phyloP scores from a whole-genome alignment of 495 filamentous ascomycete species.

The Talaromyces trachyspermus region DNA sequence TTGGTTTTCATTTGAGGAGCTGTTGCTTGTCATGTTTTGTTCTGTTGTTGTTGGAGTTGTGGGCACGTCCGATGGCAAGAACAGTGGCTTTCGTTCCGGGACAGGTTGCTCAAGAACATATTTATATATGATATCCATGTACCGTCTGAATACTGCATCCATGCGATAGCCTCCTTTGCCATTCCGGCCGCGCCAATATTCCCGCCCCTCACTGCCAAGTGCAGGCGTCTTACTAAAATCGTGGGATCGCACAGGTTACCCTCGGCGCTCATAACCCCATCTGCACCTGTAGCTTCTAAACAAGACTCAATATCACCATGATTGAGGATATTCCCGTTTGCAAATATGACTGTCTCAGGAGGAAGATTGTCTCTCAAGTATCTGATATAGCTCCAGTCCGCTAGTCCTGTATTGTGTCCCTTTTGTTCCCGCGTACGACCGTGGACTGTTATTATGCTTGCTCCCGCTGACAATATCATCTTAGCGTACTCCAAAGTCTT shows the following conservation, averaged over 20 bases:
- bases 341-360: slow-evolving; percentile 83
- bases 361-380: slow-evolving; percentile 81
- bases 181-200: slow-evolving; percentile 78
- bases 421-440: slow-evolving; percentile 87
- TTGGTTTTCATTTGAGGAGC: no score
- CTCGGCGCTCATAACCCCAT: slow-evolving; percentile 93
- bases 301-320: slow-evolving; percentile 74
- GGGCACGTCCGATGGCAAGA: slow-evolving; percentile 54
- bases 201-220: slow-evolving; percentile 54
- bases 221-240: slow-evolving; percentile 69
- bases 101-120: slow-evolving; percentile 56
- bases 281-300: slow-evolving; percentile 76
- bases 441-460: slow-evolving; percentile 88
- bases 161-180: slow-evolving; percentile 83
- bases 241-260: slow-evolving; percentile 86
- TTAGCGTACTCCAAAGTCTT: slow-evolving; percentile 82
- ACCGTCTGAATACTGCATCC: slow-evolving; percentile 79
- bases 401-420: slow-evolving; percentile 88
- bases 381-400: slow-evolving; percentile 79
- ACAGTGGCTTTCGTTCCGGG: slow-evolving; percentile 63
- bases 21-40: slow-evolving; percentile 22
- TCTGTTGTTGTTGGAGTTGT: not conserved
- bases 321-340: slow-evolving; percentile 89
- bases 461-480: slow-evolving; percentile 81
- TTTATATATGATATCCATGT: slow-evolving; percentile 80